Evolutionary conservation across 2,329 filamentous ascomycete genomes (phyloP).

Genomic region (Diaporthe nobilis): DNA sequence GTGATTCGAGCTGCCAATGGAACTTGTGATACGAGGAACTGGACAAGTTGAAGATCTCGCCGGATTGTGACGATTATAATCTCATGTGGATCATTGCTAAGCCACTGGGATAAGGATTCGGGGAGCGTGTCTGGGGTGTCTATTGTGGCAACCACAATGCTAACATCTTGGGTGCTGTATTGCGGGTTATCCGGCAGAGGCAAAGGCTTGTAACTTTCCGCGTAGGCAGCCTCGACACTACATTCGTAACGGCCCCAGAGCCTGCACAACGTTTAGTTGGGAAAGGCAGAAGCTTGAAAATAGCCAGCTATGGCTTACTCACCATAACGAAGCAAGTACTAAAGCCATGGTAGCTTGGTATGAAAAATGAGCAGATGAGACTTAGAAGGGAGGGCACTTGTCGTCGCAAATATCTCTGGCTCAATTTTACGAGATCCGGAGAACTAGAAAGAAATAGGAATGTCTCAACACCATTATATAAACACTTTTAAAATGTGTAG

Average conservation of each 20-base stretch:
- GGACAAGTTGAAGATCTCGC: constrained; percentile 2
- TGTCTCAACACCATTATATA: no score
- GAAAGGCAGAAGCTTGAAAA: fast-evolving
- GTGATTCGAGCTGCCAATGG: background rate
- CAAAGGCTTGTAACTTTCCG: background rate
- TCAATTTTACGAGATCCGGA: no score
- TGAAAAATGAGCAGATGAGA: background rate
- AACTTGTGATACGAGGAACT: constrained; percentile 1
- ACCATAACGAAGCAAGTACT: background rate
- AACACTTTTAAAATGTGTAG: no score
- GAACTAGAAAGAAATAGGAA: no score
- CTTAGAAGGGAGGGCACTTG: no score
- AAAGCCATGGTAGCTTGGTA: background rate
- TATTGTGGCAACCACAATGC: constrained; percentile 23
- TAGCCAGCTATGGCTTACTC: background rate
- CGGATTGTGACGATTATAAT: constrained; percentile 21
- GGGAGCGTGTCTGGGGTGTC: background rate
- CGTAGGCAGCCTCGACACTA: background rate
- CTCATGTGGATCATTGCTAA: background rate
- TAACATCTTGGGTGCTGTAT: constrained; percentile 13
- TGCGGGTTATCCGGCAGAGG: background rate
- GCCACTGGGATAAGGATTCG: background rate
- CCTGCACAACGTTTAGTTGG: background rate
- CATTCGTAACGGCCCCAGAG: constrained; percentile 2
- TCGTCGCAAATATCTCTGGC: background rate